A percentile compares a stretch with the other conserved stretches of the same genome.
Evolutionary conservation across 306 rosid species (phyloP).

Genomic region (Oxytropis ochrocephala): DNA sequence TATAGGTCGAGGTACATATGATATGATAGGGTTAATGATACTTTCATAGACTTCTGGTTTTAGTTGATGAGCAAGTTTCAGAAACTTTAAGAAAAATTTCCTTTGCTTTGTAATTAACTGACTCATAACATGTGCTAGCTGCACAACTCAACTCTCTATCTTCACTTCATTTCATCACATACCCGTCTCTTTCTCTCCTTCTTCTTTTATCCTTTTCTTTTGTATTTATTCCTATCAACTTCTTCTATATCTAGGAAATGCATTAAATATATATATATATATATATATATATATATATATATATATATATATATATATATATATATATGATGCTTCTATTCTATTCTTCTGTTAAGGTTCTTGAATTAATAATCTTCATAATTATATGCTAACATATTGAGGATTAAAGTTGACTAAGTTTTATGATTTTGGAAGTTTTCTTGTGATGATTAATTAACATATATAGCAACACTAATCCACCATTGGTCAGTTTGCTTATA

Average conservation of each 20-base stretch:
- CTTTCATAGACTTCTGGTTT: slow-evolving; percentile 49
- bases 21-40: slow-evolving; percentile 38
- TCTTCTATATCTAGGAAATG: neutral
- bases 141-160: slow-evolving; percentile 18
- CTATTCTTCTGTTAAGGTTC: too few relatives aligned
- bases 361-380: neutral
- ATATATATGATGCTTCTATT: too few relatives aligned
- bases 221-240: neutral
- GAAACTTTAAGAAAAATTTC: slow-evolving; percentile 35
- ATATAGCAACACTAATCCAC: too few relatives aligned
- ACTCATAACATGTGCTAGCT: slow-evolving; percentile 51
- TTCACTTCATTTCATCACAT: slow-evolving; percentile 30
- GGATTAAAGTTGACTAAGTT: neutral
- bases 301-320: too few relatives aligned
- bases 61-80: slow-evolving; percentile 40
- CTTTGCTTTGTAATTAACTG: slow-evolving; percentile 46
- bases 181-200: slow-evolving; percentile 26
- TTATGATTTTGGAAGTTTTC: neutral
- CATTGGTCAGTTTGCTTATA: too few relatives aligned
- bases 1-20: slow-evolving; percentile 38
- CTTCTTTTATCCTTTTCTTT: slow-evolving; percentile 5
- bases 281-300: too few relatives aligned
- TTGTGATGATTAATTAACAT: too few relatives aligned
- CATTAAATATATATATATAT: too few relatives aligned
- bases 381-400: neutral